Conservation (phyloP, 2,329 filamentous ascomycete species). For the Claviceps sp. region DNA sequence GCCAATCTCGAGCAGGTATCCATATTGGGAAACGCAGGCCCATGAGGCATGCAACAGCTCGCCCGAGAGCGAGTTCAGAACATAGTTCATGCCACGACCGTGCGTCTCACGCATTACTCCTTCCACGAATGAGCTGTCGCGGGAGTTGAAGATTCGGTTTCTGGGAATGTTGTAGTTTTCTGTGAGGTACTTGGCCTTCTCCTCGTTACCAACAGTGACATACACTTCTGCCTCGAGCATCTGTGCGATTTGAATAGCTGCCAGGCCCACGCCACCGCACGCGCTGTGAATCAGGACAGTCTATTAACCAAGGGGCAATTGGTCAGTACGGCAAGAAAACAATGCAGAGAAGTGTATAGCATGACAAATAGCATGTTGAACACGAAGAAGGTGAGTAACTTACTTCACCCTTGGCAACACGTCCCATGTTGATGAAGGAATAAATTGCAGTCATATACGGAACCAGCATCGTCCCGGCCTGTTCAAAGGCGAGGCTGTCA, state of each 20-base stretch:
- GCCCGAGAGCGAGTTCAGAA: slow-evolving; percentile 16
- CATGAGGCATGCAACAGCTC: slow-evolving; percentile 17
- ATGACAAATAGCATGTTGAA: not conserved
- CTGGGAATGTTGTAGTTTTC: not conserved
- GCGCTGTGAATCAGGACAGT: slow-evolving; percentile 19
- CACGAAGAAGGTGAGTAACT: not conserved
- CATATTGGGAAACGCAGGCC: slow-evolving; percentile 21
- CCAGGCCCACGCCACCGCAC: slow-evolving; percentile 17
- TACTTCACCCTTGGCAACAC: slow-evolving; percentile 5
- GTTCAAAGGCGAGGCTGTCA: slow-evolving; percentile 17
- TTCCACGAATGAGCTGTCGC: not conserved
- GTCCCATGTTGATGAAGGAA: slow-evolving; percentile 3
- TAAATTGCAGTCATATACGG: slow-evolving; percentile 19
- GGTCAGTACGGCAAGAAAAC: not conserved
- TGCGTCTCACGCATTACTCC: slow-evolving; percentile 11
- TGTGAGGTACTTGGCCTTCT: not conserved
- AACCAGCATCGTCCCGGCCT: slow-evolving; percentile 20
- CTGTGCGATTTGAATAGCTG: slow-evolving; percentile 12
- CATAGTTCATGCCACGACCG: slow-evolving; percentile 14
- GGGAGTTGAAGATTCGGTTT: not conserved
- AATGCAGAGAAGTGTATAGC: too few relatives aligned
- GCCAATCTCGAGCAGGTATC: slow-evolving; percentile 23
- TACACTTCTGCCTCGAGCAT: not conserved
- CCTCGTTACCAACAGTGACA: not conserved
- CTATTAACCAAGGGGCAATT: slow-evolving; percentile 4